Conservation (phyloP, 805 yeast genomes). For the Metschnikowia colocasiae region DNA sequence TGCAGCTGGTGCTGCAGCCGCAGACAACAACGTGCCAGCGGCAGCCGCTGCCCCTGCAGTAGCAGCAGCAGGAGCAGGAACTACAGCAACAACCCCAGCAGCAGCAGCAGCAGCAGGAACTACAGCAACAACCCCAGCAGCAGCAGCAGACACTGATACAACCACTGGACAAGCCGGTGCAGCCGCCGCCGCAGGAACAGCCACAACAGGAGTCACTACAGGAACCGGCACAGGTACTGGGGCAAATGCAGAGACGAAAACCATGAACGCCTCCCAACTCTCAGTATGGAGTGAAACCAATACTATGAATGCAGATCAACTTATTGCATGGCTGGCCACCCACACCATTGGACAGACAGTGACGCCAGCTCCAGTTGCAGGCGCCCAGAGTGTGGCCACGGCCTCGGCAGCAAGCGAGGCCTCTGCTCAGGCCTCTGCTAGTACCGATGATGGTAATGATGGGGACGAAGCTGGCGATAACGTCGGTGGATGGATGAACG, state of each 20-base stretch:
- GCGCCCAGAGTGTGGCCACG: constrained; percentile 3
- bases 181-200: constrained; percentile 14
- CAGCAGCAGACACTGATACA: constrained; percentile 12
- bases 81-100: constrained; percentile 16
- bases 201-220: neutral
- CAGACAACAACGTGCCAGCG: constrained; percentile 18
- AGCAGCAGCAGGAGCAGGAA: constrained; percentile 13
- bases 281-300: constrained; percentile 11
- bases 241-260: constrained; percentile 7
- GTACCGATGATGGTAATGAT: constrained; percentile 4
- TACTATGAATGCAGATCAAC: constrained; percentile 18
- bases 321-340: constrained; percentile 18
- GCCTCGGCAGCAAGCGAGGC: neutral
- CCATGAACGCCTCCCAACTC: constrained; percentile 17
- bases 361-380: neutral
- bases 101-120: constrained; percentile 12
- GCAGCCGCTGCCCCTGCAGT: constrained; percentile 17
- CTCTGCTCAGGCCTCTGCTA: neutral
- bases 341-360: constrained; percentile 11
- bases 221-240: constrained; percentile 4
- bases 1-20: constrained; percentile 18
- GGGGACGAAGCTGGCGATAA: constrained; percentile 15
- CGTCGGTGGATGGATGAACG: constrained; percentile 8
- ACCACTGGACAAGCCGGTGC: constrained; percentile 9
- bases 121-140: constrained; percentile 13